Percentiles rank a stretch among this genome's conserved stretches.
phyloP scores from a whole-genome alignment of 1,284 basidiomycete species.

The Paramarasmius palmivorus region DNA sequence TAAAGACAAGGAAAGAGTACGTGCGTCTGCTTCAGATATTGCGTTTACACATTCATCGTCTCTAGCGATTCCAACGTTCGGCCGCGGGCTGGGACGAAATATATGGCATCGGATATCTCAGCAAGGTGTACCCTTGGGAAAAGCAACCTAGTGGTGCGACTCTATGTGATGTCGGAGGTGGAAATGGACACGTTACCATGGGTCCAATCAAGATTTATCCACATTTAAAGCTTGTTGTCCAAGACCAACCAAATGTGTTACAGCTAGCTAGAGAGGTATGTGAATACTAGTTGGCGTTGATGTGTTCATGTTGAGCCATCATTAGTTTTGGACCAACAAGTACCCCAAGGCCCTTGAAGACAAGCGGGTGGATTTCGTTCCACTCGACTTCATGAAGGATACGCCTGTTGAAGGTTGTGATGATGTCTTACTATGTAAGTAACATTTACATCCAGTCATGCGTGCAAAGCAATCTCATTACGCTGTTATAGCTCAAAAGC shows the following conservation, averaged over 20 bases:
- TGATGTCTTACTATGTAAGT: slow-evolving; percentile 48
- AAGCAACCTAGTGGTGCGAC: slow-evolving; percentile 32
- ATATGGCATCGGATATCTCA: slow-evolving; percentile 1
- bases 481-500: slow-evolving; percentile 6
- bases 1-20: neutral
- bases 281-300: too few relatives aligned
- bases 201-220: slow-evolving; percentile 40
- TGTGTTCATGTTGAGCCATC: too few relatives aligned
- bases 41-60: neutral
- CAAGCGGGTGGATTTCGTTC: slow-evolving; percentile 35
- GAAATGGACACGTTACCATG: slow-evolving; percentile 44
- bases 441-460: neutral
- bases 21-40: too few relatives aligned
- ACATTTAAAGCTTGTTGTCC: slow-evolving; percentile 42
- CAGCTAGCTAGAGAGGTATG: slow-evolving; percentile 28
- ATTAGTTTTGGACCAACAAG: slow-evolving; percentile 9
- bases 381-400: slow-evolving; percentile 47
- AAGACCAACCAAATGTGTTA: slow-evolving; percentile 44
- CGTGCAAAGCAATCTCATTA: neutral
- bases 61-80: slow-evolving; percentile 24
- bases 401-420: slow-evolving; percentile 40
- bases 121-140: slow-evolving; percentile 44
- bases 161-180: slow-evolving; percentile 51
- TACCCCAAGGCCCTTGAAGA: slow-evolving; percentile 28
- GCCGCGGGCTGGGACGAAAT: slow-evolving; percentile 29